Base-by-base conservation (phyloP, 805 yeast genomes). In the Kodamaea laetipori region DNA sequence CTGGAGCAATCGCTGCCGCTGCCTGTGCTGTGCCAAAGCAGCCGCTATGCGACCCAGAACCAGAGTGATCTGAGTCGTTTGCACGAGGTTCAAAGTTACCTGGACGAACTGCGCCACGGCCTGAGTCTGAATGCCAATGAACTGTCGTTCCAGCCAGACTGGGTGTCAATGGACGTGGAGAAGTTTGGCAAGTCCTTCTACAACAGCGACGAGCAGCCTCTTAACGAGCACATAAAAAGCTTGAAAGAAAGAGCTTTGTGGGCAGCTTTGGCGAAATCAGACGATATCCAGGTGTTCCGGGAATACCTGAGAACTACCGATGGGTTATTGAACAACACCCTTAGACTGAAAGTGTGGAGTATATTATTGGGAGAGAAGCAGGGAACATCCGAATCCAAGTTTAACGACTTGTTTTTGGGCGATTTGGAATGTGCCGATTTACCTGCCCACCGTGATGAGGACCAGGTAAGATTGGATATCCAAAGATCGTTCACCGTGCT, bases 401-500 rank as follows among this genome's bases (percentile, higher is more conserved):
- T 35, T 8, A 32, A 38, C 41, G 28, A 16, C 17, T 12, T 19
- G 19, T 23, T 38, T 15, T 19, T 38, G 27, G 41, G 23, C 9
- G 41, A 38, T 16, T 30, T 38, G 36, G 36, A 38, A 15, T 32
- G 25, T 9, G 41, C 41, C 3, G 41, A 38, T 31, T 51, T 73
- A 36, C 66, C 66, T 1, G 66, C 70, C 2, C 95, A 86, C 56
- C 66, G 65, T 39, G 96, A 89, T 56, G 94, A 85, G 54, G 77
- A 76, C 6, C 99, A 92, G 62, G 89, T 90, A 1, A 61, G 68
- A 39, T 74, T 89, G 44, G 99, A 92, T 63, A 83, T 88, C 2
- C 78, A 78, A 15, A 66, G 99, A 40, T 79, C 95, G 10, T 84
- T 83, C 56, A 76, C 72, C 6, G 55, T 67, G 37, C 34, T 33